These are phyloP conservation scores for Fagopyrum tataricum DNA, from an alignment of 148 eudicot species.

Conservation along the genomic window DNA sequence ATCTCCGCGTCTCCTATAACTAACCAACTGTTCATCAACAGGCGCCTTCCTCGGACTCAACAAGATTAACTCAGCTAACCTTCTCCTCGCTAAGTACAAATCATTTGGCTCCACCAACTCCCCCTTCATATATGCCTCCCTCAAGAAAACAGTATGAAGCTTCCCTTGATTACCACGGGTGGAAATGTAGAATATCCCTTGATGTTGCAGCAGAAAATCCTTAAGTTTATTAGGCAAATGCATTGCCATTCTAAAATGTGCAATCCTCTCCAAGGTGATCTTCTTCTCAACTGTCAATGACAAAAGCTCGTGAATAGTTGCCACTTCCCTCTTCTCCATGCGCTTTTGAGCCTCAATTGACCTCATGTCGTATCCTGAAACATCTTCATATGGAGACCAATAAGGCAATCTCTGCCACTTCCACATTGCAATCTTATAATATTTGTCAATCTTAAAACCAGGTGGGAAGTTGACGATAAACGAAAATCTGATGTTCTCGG, in stretches of 20 bases:
- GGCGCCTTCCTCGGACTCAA: conserved; percentile 61
- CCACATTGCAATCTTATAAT: conserved; percentile 89
- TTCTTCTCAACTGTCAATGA: conserved; percentile 91
- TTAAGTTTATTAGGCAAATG: conserved; percentile 84
- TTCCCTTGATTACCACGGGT: conserved; percentile 95
- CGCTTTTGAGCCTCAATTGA: conserved; percentile 88
- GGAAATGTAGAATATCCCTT: conserved; percentile 91
- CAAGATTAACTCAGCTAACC: conserved; percentile 57
- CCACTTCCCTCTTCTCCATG: conserved; percentile 84
- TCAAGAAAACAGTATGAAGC: conserved; percentile 84
- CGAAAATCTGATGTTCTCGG: conserved; percentile 71
- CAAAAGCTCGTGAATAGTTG: conserved; percentile 75
- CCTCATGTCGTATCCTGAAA: conserved; percentile 82
- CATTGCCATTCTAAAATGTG: conserved; percentile 75
- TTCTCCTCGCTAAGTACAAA: conserved; percentile 87
- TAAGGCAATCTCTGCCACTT: conserved; percentile 96
- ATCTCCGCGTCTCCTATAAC: conserved; percentile 35
- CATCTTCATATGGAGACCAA: conserved; percentile 95
- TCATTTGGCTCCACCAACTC: conserved; percentile 82
- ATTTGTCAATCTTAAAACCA: conserved; percentile 79
- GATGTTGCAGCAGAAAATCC: conserved; percentile 83
- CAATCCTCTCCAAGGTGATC: conserved; percentile 93
- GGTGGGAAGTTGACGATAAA: conserved; percentile 89
- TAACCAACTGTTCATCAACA: conserved; percentile 46
- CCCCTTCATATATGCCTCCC: conserved; percentile 88